Evolutionary conservation across 2,329 filamentous ascomycete species (phyloP).

Genomic region (Fusarium subtropicale): DNA sequence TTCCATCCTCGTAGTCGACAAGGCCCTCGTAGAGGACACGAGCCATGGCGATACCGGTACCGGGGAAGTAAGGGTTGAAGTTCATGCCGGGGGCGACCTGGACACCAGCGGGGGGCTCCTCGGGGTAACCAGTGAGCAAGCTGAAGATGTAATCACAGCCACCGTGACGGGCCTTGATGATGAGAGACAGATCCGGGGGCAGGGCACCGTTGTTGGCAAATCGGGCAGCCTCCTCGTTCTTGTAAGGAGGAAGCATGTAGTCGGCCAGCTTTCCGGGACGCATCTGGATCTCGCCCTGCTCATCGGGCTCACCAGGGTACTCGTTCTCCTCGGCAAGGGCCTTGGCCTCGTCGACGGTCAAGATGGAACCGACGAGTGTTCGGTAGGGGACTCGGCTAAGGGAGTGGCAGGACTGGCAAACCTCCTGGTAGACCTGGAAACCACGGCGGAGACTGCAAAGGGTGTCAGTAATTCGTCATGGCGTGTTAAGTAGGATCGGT

Average conservation of each 20-base stretch:
- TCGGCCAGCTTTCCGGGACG: slow-evolving; percentile 98
- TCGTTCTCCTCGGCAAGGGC: slow-evolving; percentile 97
- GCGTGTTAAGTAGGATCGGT: slow-evolving; percentile 10
- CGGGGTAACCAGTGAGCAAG: slow-evolving; percentile 95
- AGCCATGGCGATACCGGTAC: slow-evolving; percentile 98
- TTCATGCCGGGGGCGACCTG: slow-evolving; percentile 89
- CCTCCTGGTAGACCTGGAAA: slow-evolving; percentile 99
- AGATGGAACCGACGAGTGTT: slow-evolving; percentile 85
- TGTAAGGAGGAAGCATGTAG: slow-evolving; percentile 94
- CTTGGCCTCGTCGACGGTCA: slow-evolving; percentile 99
- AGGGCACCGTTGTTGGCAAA: slow-evolving; percentile 98
- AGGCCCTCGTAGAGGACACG: slow-evolving; percentile 97
- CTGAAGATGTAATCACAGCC: slow-evolving; percentile 99
- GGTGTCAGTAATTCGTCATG: slow-evolving; percentile 33
- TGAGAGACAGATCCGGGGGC: slow-evolving; percentile 96
- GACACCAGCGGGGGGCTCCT: slow-evolving; percentile 92
- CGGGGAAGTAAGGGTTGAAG: slow-evolving; percentile 99
- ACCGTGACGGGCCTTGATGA: slow-evolving; percentile 96
- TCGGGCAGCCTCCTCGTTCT: slow-evolving; percentile 98
- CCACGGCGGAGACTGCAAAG: slow-evolving; percentile 86
- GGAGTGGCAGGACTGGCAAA: slow-evolving; percentile 98
- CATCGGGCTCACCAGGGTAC: slow-evolving; percentile 98
- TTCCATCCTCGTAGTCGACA: slow-evolving; percentile 98
- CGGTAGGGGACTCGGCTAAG: slow-evolving; percentile 95
- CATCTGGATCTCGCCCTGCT: slow-evolving; percentile 98